phyloP scores from a whole-genome alignment of 202 grass and related monocot genomes.

The Zoysia matrella region DNA sequence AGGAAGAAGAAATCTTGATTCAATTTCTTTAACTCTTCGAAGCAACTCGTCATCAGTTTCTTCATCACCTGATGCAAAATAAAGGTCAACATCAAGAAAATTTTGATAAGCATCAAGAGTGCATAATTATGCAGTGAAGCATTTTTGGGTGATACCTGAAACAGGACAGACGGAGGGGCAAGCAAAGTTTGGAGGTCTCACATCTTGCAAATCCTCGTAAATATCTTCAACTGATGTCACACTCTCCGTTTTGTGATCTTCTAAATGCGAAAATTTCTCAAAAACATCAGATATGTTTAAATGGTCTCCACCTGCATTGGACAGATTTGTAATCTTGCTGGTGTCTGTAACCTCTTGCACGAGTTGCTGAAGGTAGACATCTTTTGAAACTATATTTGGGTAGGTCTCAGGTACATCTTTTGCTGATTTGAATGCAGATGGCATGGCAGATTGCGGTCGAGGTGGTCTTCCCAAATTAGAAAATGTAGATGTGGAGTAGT shows the following conservation, averaged over 20 bases:
- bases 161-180: not conserved
- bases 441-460: slow-evolving; percentile 42
- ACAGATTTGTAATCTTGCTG: slow-evolving; percentile 20
- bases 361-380: slow-evolving; percentile 16
- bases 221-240: slow-evolving; percentile 69
- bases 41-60: slow-evolving; percentile 63
- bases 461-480: slow-evolving; percentile 63
- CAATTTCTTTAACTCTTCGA: slow-evolving; percentile 64
- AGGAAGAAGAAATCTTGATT: slow-evolving; percentile 48
- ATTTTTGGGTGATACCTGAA: slow-evolving; percentile 39
- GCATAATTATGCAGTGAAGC: slow-evolving; percentile 2
- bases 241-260: slow-evolving; percentile 58
- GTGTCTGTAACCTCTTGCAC: slow-evolving; percentile 46
- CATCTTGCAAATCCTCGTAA: slow-evolving; percentile 59
- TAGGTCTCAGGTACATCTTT: slow-evolving; percentile 53
- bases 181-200: slow-evolving; percentile 39
- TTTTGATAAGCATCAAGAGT: not conserved
- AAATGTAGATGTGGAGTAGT: slow-evolving; percentile 36
- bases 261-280: slow-evolving; percentile 39
- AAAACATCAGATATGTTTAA: slow-evolving; percentile 38
- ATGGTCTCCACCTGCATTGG: slow-evolving; percentile 37
- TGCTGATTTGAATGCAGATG: slow-evolving; percentile 43
- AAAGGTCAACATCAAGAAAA: slow-evolving; percentile 32
- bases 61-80: slow-evolving; percentile 36
- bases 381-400: slow-evolving; percentile 45